Evolutionary conservation across 2,329 filamentous ascomycete species (phyloP), one percentile per base, ranked within the genome.

Genomic region (Colletotrichum sp.): DNA sequence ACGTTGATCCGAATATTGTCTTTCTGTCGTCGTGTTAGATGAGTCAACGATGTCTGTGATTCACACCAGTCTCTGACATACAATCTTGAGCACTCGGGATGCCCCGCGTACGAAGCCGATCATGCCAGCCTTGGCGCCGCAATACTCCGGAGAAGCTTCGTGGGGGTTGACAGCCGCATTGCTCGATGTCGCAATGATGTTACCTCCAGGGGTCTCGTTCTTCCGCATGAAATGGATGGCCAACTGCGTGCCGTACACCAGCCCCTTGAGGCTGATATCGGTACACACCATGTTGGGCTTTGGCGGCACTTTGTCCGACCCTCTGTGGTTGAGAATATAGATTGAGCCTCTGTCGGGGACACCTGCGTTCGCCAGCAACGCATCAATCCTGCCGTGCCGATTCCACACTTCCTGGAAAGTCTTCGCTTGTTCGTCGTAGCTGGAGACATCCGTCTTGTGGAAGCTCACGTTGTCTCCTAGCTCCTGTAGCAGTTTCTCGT

Each of bases 221-320:
- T 89, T 85, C 15, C 88, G 84, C 89, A 90, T 90, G 79, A 89
- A 90, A 77, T 90, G 88, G 12, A 86, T 87, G 2, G 89, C 87
- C 10, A 90, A 82, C 71, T 86, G 84, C 2, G 85, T 87, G 6
- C 88, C 88, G 71, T 90, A 90, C 0, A 90, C 80, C 2, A 90
- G 84, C 5, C 87, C 87, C 79, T 90, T 90, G 81, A 87, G 88
- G 79, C 88, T 85, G n/a, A 89, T 80, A 77, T 90, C 88, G 2
- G 88, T 89, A 68, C 85, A 86, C 1, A 79, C 70, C 5, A 88
- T 1, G 8, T 64, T 22, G 12, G 59, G 59, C 12, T 62, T 62
- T 3, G 30, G 59, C 28, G 59, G 59, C n/a, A 62, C 0, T 0
- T 62, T 1, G 4, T 62, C 59, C 0, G 30, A 62, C 5, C 59